Base-by-base conservation (phyloP, 1,139 yeast species). In the Cylindricascospora bacillispora region DNA sequence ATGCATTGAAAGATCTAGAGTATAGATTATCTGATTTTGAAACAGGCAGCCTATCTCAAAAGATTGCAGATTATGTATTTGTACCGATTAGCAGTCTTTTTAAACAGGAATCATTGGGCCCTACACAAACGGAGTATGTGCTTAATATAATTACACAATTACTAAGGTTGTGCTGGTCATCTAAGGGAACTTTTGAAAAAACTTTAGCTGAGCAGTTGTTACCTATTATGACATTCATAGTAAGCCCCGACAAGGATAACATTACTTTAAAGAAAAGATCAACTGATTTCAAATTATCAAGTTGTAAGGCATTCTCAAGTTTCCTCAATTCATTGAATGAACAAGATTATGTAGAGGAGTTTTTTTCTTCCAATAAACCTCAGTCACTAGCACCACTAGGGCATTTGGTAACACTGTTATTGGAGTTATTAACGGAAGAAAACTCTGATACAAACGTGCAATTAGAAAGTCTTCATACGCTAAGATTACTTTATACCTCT, bases 41-140 rank as follows among this genome's bases (percentile, higher is more conserved):
- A 4, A 34, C 36, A 10, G 40, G 37, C 2, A 21, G 30, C 1
- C 30, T 60, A 3, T 56, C 70, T 0, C 41, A 59, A 0, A 58
- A 57, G 20, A 47, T 74, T 13, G 80, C 77, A 0, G 81, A 75
- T 40, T 73, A 74, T 37, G 60, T 75, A 2, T 74, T 73, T 47
- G 65, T 71, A 16, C 83, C 85, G 0, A 40, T 76, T 2, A 63
- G 73, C 1, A 63, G 63, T 34, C 45, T 75, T 2, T 49, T 76
- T 22, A 66, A 67, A 36, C 59, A 56, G 19, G 56, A 61, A 2
- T 51, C 57, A 10, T 43, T 71, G 1, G 60, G 65, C 3, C 68
- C 65, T 31, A 38, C 61, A 1, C 65, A 61, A 26, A 53, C 63
- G 3, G 72, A 68, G 34, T 49, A 55, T 17, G 47, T 67, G 1